Evolutionary conservation across 768 basidiomycete species (phyloP), one percentile per base, ranked within the genome.

Genomic region (Lactarius tabidus): DNA sequence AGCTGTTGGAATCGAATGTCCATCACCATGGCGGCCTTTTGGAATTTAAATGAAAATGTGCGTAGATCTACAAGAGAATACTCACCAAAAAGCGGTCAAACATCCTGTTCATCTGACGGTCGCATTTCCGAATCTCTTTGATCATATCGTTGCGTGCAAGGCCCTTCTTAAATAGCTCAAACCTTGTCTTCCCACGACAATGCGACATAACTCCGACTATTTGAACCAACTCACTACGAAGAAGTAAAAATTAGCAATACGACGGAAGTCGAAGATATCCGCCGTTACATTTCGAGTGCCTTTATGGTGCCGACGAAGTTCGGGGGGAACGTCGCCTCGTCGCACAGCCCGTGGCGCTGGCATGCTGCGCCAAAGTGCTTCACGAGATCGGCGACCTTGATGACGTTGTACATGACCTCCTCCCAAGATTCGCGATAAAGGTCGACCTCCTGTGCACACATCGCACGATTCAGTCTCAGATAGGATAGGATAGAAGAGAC

Each of bases 1-100:
- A 62, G 33, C 26, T 66, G 65, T 26, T 61, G 33, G 43, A 66
- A 62, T 8, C 60, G 45, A 29, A 66, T 62, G 57, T 66, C 60
- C 12, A 66, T 6, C 26, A 62, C 8, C 60, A 66, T 53, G 26
- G 65, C 60, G 29, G 60, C 23, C 65, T 66, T 2, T 33, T 20
- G 18, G 20, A n/a, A n/a, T 17, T 35, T 29, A 64, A 7, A 35
- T 52, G 3, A 51, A 10, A 54, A 29, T 6, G 33, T n/a, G 6
- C 33, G 10, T 5, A 14, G 31, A 10, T 1, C 29, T 41, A 45
- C 26, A 10, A 18, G 43, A 36, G n/a, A 20, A 15, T 9, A 23
- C 56, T 58, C 26, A 62, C 65, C 48, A 35, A n/a, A 39, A 66
- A 66, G 4, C 65, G 60, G 4, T 66, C 56, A 35, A 66, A 62